These are phyloP conservation scores for Fusarium multiceps DNA, from an alignment of 2,329 filamentous ascomycete genomes.

Conservation along the genomic window DNA sequence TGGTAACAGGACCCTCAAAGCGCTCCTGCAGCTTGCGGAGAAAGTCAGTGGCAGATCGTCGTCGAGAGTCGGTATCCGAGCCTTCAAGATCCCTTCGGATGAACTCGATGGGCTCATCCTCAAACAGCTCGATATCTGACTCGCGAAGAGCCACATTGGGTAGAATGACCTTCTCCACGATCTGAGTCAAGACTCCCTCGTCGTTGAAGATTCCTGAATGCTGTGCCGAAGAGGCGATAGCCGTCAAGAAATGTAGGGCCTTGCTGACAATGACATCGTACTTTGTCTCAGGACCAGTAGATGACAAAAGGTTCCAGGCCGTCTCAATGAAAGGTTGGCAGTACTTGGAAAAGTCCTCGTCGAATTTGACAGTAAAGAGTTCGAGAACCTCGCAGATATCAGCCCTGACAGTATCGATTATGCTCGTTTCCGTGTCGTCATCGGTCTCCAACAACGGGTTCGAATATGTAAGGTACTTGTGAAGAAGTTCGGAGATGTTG, in stretches of 20 bases:
- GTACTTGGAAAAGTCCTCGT: conserved; percentile 88
- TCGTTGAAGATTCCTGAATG: conserved; percentile 90
- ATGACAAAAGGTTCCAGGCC: conserved; percentile 91
- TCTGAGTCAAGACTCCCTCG: conserved; percentile 80
- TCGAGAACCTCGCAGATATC: conserved; percentile 93
- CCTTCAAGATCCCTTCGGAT: conserved; percentile 95
- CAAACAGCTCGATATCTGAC: conserved; percentile 94
- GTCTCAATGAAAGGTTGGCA: conserved; percentile 87
- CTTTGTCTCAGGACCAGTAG: conserved; percentile 86
- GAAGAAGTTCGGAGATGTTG: conserved; percentile 80
- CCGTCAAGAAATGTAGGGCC: conserved; percentile 92
- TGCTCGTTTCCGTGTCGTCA: conserved; percentile 89
- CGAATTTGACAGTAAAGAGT: conserved; percentile 93
- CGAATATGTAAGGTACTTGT: conserved; percentile 93
- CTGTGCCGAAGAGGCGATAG: conserved; percentile 79
- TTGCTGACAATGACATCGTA: conserved; percentile 96
- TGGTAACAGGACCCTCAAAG: conserved; percentile 86
- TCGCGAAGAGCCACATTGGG: conserved; percentile 93
- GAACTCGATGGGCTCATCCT: conserved; percentile 98
- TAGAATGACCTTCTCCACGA: conserved; percentile 95
- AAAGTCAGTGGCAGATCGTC: conserved; percentile 95
- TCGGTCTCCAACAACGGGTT: conserved; percentile 85
- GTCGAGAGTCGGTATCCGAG: conserved; percentile 92
- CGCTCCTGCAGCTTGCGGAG: conserved; percentile 87
- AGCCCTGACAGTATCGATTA: conserved; percentile 87